Evolutionary conservation across 1,139 yeast genomes (phyloP).

Genomic region (Pichia sp.): DNA sequence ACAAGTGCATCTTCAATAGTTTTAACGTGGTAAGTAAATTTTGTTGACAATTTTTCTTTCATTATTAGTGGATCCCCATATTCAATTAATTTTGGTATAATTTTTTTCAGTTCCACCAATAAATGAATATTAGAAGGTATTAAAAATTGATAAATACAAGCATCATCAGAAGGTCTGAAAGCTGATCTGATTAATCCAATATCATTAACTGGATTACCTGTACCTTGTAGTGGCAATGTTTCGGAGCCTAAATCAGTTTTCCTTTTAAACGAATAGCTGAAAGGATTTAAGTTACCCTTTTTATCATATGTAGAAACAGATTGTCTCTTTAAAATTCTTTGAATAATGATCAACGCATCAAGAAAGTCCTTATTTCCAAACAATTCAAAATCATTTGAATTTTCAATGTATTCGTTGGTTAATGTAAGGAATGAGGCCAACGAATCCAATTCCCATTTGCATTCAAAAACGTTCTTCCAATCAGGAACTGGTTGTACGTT

Average conservation of each 20-base stretch:
- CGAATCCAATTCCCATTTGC: constrained; percentile 85
- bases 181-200: constrained; percentile 80
- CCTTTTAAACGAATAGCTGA: constrained; percentile 63
- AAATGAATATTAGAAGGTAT: constrained; percentile 84
- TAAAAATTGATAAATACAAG: constrained; percentile 72
- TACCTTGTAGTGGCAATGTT: constrained; percentile 70
- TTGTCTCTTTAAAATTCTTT: constrained; percentile 55
- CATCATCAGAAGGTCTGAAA: constrained; percentile 87
- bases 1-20: constrained; percentile 52
- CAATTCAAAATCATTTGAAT: constrained; percentile 43
- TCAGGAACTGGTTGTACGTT: constrained; percentile 63
- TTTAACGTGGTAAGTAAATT: constrained; percentile 34
- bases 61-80: background rate
- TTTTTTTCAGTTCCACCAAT: constrained; percentile 47
- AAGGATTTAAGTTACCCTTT: constrained; percentile 45
- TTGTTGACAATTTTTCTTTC: constrained; percentile 11
- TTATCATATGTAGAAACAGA: constrained; percentile 56
- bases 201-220: constrained; percentile 76
- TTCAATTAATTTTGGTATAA: constrained; percentile 16
- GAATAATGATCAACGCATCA: constrained; percentile 47
- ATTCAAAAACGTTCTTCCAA: constrained; percentile 72
- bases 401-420: constrained; percentile 60
- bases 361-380: constrained; percentile 55
- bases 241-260: constrained; percentile 73
- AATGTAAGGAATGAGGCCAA: constrained; percentile 75